Conservation (phyloP, 305 asterid genomes). For the Caryopteris hybrid region DNA sequence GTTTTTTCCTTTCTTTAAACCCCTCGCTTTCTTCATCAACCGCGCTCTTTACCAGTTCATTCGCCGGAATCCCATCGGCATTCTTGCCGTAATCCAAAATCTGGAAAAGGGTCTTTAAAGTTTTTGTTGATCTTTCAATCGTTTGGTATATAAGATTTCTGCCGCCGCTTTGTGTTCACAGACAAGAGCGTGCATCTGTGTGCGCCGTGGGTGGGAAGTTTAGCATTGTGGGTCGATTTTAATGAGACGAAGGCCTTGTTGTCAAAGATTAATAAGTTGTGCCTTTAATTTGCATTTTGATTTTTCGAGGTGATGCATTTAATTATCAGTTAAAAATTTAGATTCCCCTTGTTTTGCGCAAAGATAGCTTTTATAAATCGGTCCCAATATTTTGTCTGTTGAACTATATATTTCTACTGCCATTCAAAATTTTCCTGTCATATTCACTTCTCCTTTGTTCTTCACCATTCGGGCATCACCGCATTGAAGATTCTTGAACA, state of each 20-base stretch:
- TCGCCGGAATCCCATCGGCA: too few relatives aligned
- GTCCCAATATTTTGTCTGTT: background rate
- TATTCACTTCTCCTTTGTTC: background rate
- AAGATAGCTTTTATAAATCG: slow-evolving; percentile 3
- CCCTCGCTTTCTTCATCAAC: slow-evolving; percentile 18
- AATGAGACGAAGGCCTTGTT: slow-evolving; percentile 1
- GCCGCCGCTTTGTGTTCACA: slow-evolving; percentile 1
- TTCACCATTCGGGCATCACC: too few relatives aligned
- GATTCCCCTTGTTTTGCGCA: slow-evolving; percentile 50
- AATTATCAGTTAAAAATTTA: slow-evolving; percentile 22
- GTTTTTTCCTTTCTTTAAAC: slow-evolving; percentile 14
- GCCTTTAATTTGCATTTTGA: slow-evolving; percentile 16
- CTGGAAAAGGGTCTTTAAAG: slow-evolving; percentile 20
- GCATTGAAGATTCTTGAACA: slow-evolving; percentile 10
- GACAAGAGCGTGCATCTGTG: background rate
- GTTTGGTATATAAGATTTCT: slow-evolving; percentile 14
- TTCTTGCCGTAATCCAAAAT: background rate
- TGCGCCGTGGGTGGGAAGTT: slow-evolving; percentile 17
- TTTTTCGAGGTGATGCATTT: slow-evolving; percentile 35
- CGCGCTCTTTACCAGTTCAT: too few relatives aligned
- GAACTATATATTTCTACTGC: slow-evolving; percentile 1
- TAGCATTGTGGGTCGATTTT: slow-evolving; percentile 22
- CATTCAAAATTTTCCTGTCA: too few relatives aligned
- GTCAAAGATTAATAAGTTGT: slow-evolving; percentile 16
- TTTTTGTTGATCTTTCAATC: too few relatives aligned